Evolutionary conservation across 2,329 filamentous ascomycete species (phyloP).

Genomic region (Neonectria ditissima): DNA sequence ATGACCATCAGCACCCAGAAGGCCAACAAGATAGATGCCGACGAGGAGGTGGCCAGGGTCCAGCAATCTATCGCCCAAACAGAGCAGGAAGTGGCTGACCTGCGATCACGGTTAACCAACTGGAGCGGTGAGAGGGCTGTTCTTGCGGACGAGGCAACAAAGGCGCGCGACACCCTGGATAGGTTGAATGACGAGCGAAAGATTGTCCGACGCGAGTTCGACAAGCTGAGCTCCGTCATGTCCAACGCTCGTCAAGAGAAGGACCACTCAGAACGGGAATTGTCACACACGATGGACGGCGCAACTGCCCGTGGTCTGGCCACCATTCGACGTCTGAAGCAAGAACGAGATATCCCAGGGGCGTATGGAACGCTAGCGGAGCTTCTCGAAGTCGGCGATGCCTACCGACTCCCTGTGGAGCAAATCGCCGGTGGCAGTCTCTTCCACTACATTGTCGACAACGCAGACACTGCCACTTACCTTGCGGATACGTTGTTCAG

Average conservation of each 20-base stretch:
- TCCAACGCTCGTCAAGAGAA: constrained; percentile 81
- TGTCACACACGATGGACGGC: constrained; percentile 89
- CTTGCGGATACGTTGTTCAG: constrained; percentile 84
- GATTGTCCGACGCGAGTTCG: constrained; percentile 87
- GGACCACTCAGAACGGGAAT: constrained; percentile 79
- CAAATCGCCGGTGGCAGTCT: constrained; percentile 92
- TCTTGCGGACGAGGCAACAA: constrained; percentile 79
- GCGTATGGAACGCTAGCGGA: constrained; percentile 95
- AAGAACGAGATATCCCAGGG: constrained; percentile 82
- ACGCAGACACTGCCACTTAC: constrained; percentile 84
- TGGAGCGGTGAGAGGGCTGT: constrained; percentile 80
- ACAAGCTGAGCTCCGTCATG: constrained; percentile 84
- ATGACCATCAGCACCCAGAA: constrained; percentile 82
- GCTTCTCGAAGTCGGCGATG: constrained; percentile 86
- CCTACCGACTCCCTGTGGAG: constrained; percentile 89
- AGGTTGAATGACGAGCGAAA: constrained; percentile 88
- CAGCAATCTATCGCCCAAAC: constrained; percentile 77
- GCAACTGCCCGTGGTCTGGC: constrained; percentile 88
- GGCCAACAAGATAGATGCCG: constrained; percentile 84
- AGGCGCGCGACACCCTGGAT: constrained; percentile 82
- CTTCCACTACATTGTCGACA: constrained; percentile 97
- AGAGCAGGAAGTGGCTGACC: constrained; percentile 76
- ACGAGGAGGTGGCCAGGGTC: constrained; percentile 82
- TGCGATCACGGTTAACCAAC: constrained; percentile 81
- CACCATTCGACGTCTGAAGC: constrained; percentile 85